Base-by-base conservation (phyloP, 441 rosid genomes). In the Bocquillonia castaneifolia region DNA sequence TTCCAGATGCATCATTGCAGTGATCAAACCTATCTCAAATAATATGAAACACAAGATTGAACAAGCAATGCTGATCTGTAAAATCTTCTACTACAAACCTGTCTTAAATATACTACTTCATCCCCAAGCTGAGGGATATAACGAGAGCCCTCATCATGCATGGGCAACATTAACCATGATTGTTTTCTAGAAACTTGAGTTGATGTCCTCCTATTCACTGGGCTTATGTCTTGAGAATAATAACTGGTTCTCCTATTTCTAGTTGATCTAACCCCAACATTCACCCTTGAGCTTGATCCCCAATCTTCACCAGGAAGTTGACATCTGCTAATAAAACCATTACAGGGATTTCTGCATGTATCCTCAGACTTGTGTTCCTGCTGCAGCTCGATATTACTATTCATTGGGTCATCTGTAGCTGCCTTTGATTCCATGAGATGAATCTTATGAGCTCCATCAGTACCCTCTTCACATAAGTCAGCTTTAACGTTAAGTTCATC, bases 111-210 rank as follows among this genome's bases (percentile, higher is more conserved):
- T 40, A 79, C 96, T 65, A 89, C 81, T 74, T 88, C 90, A 76
- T 95, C 99, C 75, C 96, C 96, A 64, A 67, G 84, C 70, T 95
- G 99, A 40, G 99, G 99, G 76, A 92, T 92, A 78, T 89, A 95
- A 63, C 88, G 93, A 48, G 90, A 85, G 47, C 98, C 98, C 81
- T 95, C 93, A 78, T 90, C 97, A 53, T 91, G 93, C 66, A 73
- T 77, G 64, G 88, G 79, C 77, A 95, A 70, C 86, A 92, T 82
- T 72, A 95, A 79, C 99, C 99, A 95, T 18, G 98, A 84, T 20
- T 76, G 81, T 77, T 80, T 84, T 72, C 83, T 91, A 28, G 69
- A 63, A 15, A 88, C 68, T 66, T 82, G 93, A 63, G 76, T 80
- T n/a, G 80, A 76, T 74, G 76, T 87, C 79, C 78, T 81, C 76